Conservation (phyloP, 169 alveolate genomes). For the Theileria annulata region DNA sequence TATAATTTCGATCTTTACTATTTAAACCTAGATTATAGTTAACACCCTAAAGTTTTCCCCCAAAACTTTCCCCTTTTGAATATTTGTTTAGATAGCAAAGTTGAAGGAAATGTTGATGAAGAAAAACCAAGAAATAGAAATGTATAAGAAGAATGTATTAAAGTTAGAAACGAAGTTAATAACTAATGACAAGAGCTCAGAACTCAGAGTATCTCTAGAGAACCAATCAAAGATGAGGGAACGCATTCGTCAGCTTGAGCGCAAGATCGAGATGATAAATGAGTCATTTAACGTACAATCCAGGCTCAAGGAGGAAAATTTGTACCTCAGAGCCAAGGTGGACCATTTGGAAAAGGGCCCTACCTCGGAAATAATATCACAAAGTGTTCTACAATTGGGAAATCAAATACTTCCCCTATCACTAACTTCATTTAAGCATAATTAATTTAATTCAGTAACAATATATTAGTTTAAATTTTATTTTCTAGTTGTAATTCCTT, state of each 20-base stretch:
- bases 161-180: constrained; percentile 37
- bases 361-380: not conserved
- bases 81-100: constrained; percentile 1
- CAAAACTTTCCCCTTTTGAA: not conserved
- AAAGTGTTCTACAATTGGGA: not conserved
- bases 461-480: not conserved
- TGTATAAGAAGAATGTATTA: constrained; percentile 26
- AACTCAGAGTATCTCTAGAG: constrained; percentile 9
- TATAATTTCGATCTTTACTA: not conserved
- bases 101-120: constrained; percentile 2
- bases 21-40: not conserved
- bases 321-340: constrained; percentile 10
- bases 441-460: not conserved
- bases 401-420: constrained; percentile 17
- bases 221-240: constrained; percentile 15
- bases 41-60: not conserved
- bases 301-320: constrained; percentile 12
- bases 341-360: not conserved
- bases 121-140: constrained; percentile 21
- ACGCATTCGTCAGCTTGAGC: constrained; percentile 11
- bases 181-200: constrained; percentile 38
- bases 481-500: not conserved
- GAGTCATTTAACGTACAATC: constrained; percentile 11
- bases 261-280: not conserved
- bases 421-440: not conserved